phyloP scores from a whole-genome alignment of 352 stramenopile genomes.

The Phytophthora pinifolia region DNA sequence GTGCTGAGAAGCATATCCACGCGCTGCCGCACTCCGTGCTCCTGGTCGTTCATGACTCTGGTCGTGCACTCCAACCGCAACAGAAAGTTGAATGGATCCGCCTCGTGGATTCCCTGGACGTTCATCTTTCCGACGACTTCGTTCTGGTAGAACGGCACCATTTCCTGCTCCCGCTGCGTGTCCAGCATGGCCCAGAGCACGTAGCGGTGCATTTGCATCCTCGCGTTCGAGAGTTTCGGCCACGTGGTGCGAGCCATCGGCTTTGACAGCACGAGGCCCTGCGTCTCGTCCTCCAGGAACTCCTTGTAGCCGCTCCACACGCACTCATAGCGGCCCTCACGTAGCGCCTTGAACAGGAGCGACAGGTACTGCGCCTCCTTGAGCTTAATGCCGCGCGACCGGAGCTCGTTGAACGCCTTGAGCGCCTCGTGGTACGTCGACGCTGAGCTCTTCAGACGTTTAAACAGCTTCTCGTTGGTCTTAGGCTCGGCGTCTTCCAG shows the following conservation, averaged over 20 bases:
- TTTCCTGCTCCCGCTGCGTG: conserved; percentile 22
- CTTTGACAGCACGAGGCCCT: conserved; percentile 22
- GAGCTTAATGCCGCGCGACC: conserved; percentile 21
- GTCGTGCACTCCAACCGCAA: conserved; percentile 62
- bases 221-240: conserved; percentile 39
- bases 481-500: neutral
- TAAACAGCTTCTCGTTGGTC: neutral
- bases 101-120: conserved; percentile 46
- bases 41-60: conserved; percentile 36
- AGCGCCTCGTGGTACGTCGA: conserved; percentile 35
- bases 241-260: conserved; percentile 36
- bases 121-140: conserved; percentile 51
- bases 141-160: conserved; percentile 44
- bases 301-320: conserved; percentile 42
- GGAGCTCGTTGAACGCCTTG: conserved; percentile 34
- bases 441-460: conserved; percentile 4
- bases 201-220: conserved; percentile 61
- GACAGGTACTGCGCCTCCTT: conserved; percentile 47
- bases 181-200: conserved; percentile 69
- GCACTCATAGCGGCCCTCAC: conserved; percentile 31
- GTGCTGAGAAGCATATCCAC: conserved; percentile 45
- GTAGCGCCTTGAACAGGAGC: conserved; percentile 64
- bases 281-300: conserved; percentile 40
- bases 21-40: conserved; percentile 32
- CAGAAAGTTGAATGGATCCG: conserved; percentile 68